Evolutionary conservation across 345 rosid species (phyloP).

Genomic region (Lepidium aucheri): DNA sequence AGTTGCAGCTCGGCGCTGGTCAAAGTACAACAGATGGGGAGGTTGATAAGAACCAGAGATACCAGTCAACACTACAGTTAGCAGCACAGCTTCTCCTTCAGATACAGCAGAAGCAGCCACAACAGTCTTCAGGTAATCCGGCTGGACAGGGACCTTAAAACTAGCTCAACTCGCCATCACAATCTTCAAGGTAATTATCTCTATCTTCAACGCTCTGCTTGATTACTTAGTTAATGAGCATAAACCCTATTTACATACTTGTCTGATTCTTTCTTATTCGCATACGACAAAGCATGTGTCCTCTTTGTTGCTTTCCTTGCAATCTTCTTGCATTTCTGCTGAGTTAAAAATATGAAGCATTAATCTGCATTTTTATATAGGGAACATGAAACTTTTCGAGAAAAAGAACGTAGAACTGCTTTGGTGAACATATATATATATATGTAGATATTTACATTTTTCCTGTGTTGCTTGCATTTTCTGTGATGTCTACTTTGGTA

Average conservation of each 20-base stretch:
- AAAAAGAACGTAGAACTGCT: not conserved
- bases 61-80: slow-evolving; percentile 88
- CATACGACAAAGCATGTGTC: not conserved
- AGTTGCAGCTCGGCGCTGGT: slow-evolving; percentile 44
- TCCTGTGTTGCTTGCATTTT: not conserved
- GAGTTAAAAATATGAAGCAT: not conserved
- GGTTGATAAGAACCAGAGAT: slow-evolving; percentile 75
- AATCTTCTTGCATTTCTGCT: not conserved
- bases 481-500: not conserved
- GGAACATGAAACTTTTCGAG: not conserved
- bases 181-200: slow-evolving; percentile 8
- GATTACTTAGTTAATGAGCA: slow-evolving; percentile 1
- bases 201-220: not conserved
- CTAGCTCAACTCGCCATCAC: not conserved
- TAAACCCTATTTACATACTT: not conserved
- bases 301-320: not conserved
- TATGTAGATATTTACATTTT: not conserved
- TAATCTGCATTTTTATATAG: not conserved
- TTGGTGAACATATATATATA: not conserved
- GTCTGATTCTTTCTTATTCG: not conserved
- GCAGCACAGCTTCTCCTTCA: slow-evolving; percentile 86
- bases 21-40: slow-evolving; percentile 54
- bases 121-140: slow-evolving; percentile 31
- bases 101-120: slow-evolving; percentile 73
- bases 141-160: slow-evolving; percentile 42